phyloP scores from a whole-genome alignment of 1,139 yeast species.

The Scheffersomyces illinoinensis region DNA sequence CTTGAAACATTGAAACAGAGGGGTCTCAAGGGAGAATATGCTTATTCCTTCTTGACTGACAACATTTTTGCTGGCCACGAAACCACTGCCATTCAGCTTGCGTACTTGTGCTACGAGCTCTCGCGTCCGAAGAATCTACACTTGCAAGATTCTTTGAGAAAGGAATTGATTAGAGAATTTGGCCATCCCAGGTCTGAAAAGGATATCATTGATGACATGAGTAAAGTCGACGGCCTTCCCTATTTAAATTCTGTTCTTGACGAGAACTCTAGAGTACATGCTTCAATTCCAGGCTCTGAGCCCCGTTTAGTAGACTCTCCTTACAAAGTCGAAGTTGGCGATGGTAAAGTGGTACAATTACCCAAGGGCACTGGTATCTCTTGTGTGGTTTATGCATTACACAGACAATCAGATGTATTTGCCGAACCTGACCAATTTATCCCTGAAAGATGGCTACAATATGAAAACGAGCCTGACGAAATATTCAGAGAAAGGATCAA shows the following conservation, averaged over 20 bases:
- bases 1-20: conserved; percentile 34
- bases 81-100: conserved; percentile 68
- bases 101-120: conserved; percentile 60
- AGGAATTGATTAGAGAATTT: conserved; percentile 41
- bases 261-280: conserved; percentile 61
- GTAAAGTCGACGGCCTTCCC: conserved; percentile 50
- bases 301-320: conserved; percentile 51
- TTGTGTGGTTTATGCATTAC: conserved; percentile 67
- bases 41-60: conserved; percentile 43
- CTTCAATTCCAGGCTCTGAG: conserved; percentile 77
- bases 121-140: conserved; percentile 48
- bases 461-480: conserved; percentile 29
- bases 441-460: conserved; percentile 64
- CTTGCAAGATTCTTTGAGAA: conserved; percentile 42
- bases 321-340: conserved; percentile 17
- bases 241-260: conserved; percentile 57
- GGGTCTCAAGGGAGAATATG: conserved; percentile 33
- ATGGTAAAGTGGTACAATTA: conserved; percentile 27
- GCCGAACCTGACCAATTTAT: conserved; percentile 51
- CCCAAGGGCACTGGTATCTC: conserved; percentile 62
- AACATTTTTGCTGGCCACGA: conserved; percentile 70
- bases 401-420: conserved; percentile 52
- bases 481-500: conserved; percentile 40
- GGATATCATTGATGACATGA: conserved; percentile 31
- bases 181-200: conserved; percentile 29